Evolutionary conservation across 192 early-diverging fungal genomes (phyloP).

Genomic region (Dimargaris cristalligena): DNA sequence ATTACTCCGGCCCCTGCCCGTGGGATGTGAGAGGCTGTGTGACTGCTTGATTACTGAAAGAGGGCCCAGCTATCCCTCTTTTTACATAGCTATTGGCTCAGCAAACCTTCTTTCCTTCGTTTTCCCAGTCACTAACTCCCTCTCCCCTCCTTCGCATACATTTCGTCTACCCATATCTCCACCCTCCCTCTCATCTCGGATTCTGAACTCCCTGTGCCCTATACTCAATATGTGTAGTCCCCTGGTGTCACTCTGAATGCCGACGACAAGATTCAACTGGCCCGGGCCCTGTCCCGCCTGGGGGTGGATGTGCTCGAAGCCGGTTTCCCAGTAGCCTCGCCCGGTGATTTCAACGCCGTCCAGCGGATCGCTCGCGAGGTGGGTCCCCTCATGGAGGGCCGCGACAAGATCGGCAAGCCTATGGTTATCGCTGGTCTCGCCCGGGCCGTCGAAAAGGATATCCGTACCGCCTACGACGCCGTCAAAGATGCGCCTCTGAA

Average conservation of each 20-base stretch:
- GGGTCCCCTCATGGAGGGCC: slow-evolving; percentile 63
- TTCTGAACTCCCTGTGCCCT: background rate
- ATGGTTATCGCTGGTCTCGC: slow-evolving; percentile 85
- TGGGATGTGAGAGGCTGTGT: no score
- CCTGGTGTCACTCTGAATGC: slow-evolving; percentile 87
- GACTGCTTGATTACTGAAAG: no score
- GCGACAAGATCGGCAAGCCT: slow-evolving; percentile 58
- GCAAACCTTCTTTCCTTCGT: no score
- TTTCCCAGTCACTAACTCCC: no score
- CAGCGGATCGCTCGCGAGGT: slow-evolving; percentile 85
- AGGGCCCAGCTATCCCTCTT: no score
- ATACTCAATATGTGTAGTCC: slow-evolving; percentile 51
- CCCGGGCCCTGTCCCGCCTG: slow-evolving; percentile 76
- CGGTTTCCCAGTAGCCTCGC: slow-evolving; percentile 86
- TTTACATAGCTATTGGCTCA: no score
- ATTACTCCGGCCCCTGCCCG: no score
- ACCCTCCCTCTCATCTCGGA: background rate
- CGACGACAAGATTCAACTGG: slow-evolving; percentile 90
- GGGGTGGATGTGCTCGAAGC: slow-evolving; percentile 95
- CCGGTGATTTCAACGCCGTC: slow-evolving; percentile 91
- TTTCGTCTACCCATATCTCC: no score
- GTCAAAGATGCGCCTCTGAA: slow-evolving; percentile 68
- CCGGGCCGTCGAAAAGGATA: slow-evolving; percentile 68
- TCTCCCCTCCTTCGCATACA: no score
- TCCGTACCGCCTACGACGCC: slow-evolving; percentile 78